Evolutionary conservation across 1,284 basidiomycete species (phyloP).

Genomic region (Moesziomyces sp.): DNA sequence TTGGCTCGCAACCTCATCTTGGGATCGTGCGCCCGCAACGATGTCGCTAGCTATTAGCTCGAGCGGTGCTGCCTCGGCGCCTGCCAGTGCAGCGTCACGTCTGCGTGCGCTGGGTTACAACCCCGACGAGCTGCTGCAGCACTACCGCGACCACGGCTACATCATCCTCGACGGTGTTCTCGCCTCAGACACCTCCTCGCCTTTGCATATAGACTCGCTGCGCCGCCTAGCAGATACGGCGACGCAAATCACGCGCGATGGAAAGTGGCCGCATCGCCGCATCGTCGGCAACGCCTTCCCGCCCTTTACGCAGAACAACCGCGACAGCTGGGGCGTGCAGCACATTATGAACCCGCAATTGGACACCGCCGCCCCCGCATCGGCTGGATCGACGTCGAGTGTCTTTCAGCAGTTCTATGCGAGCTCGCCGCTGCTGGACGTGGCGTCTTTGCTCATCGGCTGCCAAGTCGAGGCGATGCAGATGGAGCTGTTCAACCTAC

Average conservation of each 20-base stretch:
- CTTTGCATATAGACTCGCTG: slow-evolving; percentile 22
- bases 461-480: slow-evolving; percentile 27
- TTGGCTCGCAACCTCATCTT: too few relatives aligned
- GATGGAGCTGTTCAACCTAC: slow-evolving; percentile 80
- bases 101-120: slow-evolving; percentile 31
- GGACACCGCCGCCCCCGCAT: slow-evolving; percentile 67
- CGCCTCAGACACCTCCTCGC: slow-evolving; percentile 43
- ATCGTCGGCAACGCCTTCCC: slow-evolving; percentile 85
- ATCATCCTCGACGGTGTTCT: slow-evolving; percentile 78
- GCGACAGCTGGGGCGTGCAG: slow-evolving; percentile 76
- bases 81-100: slow-evolving; percentile 13
- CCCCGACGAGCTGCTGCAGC: slow-evolving; percentile 31
- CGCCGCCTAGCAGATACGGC: slow-evolving; percentile 64
- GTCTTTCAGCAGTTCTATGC: slow-evolving; percentile 48
- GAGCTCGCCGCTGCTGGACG: slow-evolving; percentile 40
- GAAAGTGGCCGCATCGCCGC: slow-evolving; percentile 76
- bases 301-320: slow-evolving; percentile 74
- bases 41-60: too few relatives aligned
- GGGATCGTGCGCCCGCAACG: too few relatives aligned
- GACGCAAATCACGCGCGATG: slow-evolving; percentile 74
- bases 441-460: slow-evolving; percentile 43
- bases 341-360: slow-evolving; percentile 72
- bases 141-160: slow-evolving; percentile 77
- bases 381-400: not conserved
- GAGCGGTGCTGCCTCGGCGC: not conserved